Percentiles rank a stretch among this genome's conserved stretches.
phyloP scores from a whole-genome alignment of 2,329 filamentous ascomycete genomes.

The Purpureocillium takamizusanense region DNA sequence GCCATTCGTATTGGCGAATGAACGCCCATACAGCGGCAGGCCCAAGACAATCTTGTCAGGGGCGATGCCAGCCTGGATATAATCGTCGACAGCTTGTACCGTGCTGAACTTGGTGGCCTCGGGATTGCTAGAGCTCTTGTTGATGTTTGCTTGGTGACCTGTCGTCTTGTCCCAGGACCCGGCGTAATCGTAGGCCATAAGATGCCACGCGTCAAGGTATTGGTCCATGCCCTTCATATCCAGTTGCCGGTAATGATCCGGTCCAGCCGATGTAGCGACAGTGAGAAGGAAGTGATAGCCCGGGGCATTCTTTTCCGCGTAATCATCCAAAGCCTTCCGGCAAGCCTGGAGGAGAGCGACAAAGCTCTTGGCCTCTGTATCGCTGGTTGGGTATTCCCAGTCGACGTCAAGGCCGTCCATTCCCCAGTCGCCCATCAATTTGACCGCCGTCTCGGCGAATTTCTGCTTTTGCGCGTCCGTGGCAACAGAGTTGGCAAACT shows the following conservation, averaged over 20 bases:
- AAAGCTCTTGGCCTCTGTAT: conserved; percentile 29
- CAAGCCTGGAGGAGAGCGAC: conserved; percentile 32
- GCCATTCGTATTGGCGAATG: conserved; percentile 60
- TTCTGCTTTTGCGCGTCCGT: conserved; percentile 49
- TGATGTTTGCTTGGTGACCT: conserved; percentile 65
- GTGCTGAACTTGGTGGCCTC: conserved; percentile 60
- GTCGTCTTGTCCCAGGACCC: conserved; percentile 56
- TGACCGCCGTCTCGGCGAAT: conserved; percentile 62
- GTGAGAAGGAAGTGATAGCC: conserved; percentile 41
- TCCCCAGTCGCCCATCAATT: conserved; percentile 59
- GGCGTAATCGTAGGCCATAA: conserved; percentile 65
- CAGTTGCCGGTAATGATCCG: conserved; percentile 38
- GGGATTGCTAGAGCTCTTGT: conserved; percentile 38
- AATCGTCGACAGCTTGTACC: conserved; percentile 48
- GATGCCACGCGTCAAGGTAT: conserved; percentile 49
- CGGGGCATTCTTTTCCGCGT: conserved; percentile 27
- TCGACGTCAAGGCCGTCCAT: conserved; percentile 49
- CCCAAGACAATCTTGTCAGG: conserved; percentile 63
- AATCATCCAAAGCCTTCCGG: conserved; percentile 33
- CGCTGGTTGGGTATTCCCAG: conserved; percentile 42
- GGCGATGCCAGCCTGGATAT: conserved; percentile 44
- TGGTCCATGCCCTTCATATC: conserved; percentile 44
- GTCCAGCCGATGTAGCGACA: conserved; percentile 39
- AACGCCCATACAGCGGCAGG: conserved; percentile 72
- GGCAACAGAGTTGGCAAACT: conserved; percentile 56